phyloP scores from a whole-genome alignment of 164 flowering plant species.

The Magnolia officinalis region DNA sequence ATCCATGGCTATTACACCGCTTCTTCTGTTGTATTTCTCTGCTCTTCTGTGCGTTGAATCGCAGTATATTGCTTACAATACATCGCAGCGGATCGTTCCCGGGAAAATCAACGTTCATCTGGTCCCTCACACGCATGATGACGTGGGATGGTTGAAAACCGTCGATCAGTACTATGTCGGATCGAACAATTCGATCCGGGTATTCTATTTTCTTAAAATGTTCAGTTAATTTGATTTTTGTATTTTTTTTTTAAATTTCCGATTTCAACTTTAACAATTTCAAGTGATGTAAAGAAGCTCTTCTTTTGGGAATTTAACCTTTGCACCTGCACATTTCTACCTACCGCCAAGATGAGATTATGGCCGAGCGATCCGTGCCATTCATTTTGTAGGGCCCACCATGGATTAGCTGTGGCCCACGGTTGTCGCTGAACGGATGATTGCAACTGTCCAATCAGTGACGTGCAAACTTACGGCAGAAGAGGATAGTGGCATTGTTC shows the following conservation, averaged over 20 bases:
- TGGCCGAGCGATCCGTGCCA: neutral
- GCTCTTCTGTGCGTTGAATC: constrained; percentile 20
- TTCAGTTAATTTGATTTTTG: no score
- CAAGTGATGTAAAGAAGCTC: neutral
- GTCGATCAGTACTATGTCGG: constrained; percentile 71
- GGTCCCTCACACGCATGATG: constrained; percentile 64
- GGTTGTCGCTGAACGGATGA: neutral
- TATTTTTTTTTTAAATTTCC: neutral
- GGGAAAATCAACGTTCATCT: constrained; percentile 60
- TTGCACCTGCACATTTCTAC: no score
- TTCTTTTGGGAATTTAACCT: no score
- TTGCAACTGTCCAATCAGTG: neutral
- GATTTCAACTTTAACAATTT: no score
- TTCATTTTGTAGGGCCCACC: neutral
- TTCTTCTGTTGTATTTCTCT: constrained; percentile 7
- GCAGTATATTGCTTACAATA: constrained; percentile 46
- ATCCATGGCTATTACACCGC: constrained; percentile 12
- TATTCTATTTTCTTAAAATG: neutral
- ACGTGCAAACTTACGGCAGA: no score
- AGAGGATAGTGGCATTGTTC: no score
- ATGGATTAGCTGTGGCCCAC: neutral
- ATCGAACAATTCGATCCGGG: constrained; percentile 60
- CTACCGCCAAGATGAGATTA: no score
- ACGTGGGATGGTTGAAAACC: constrained; percentile 73
- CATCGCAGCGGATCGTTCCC: constrained; percentile 38